Conservation (phyloP, 106 monocot genomes). For the Ottelia alismoides region DNA sequence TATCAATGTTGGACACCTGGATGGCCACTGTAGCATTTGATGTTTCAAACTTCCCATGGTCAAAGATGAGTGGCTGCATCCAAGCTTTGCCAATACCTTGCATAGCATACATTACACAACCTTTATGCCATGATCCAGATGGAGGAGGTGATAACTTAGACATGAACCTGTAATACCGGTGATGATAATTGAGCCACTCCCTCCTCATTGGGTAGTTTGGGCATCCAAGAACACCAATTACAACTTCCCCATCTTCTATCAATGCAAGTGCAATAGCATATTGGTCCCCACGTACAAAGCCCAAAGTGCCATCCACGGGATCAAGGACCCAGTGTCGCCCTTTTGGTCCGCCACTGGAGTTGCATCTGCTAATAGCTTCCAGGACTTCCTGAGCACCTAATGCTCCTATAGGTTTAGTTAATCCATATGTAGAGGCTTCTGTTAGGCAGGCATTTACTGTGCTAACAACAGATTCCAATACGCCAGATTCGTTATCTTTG, state of each 20-base stretch:
- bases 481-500: slow-evolving; percentile 23
- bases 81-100: slow-evolving; percentile 67
- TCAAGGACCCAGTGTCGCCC: slow-evolving; percentile 90
- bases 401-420: slow-evolving; percentile 28
- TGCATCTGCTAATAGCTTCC: slow-evolving; percentile 68
- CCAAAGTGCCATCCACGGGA: slow-evolving; percentile 82
- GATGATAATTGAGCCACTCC: slow-evolving; percentile 84
- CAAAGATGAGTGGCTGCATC: slow-evolving; percentile 77
- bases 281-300: slow-evolving; percentile 90
- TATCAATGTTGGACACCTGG: slow-evolving; percentile 52
- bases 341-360: slow-evolving; percentile 60
- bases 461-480: slow-evolving; percentile 59
- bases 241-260: slow-evolving; percentile 8
- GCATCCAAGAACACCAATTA: slow-evolving; percentile 20
- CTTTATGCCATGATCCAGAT: slow-evolving; percentile 61
- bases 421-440: slow-evolving; percentile 61
- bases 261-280: slow-evolving; percentile 67
- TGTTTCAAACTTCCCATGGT: slow-evolving; percentile 21
- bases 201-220: slow-evolving; percentile 93
- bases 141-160: slow-evolving; percentile 52
- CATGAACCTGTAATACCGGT: slow-evolving; percentile 59
- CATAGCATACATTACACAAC: slow-evolving; percentile 70
- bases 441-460: slow-evolving; percentile 49
- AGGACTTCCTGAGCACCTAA: slow-evolving; percentile 39
- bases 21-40: slow-evolving; percentile 20